phyloP scores from a whole-genome alignment of 768 basidiomycete genomes.

The Rhizopogon vinicolor region DNA sequence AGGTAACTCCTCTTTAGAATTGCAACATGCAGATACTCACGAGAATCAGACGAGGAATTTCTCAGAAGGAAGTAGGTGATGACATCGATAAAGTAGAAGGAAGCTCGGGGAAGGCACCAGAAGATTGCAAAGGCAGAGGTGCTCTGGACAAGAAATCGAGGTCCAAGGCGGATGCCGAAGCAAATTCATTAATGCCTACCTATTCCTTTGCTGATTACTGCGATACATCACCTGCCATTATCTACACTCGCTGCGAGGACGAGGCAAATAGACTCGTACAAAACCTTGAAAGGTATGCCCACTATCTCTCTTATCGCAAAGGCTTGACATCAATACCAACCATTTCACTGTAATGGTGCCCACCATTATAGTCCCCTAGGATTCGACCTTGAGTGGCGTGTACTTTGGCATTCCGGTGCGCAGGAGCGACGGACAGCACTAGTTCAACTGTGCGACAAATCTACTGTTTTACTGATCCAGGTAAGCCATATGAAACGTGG shows the following conservation, averaged over 20 bases:
- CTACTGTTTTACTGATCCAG: conserved; percentile 43
- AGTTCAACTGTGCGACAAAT: conserved; percentile 41
- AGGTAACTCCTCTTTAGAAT: neutral
- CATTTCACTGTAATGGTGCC: neutral
- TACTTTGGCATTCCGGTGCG: conserved; percentile 26
- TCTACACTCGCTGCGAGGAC: conserved; percentile 36
- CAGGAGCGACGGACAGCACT: conserved; percentile 35
- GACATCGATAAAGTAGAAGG: neutral
- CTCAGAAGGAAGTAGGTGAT: neutral
- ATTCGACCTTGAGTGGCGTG: conserved; percentile 49
- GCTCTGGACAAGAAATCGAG: conserved; percentile 6
- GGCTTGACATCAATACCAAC: neutral
- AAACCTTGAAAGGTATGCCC: conserved; percentile 31
- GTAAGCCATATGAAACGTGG: conserved; percentile 43
- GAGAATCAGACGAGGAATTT: neutral
- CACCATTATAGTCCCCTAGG: conserved; percentile 36
- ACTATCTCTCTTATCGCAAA: neutral
- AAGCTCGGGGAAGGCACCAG: neutral
- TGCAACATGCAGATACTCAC: neutral
- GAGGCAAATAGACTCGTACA: conserved; percentile 37
- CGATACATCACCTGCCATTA: conserved; percentile 24
- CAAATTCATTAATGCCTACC: conserved; percentile 16
- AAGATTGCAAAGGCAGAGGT: neutral
- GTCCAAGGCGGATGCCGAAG: neutral
- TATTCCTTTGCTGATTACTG: conserved; percentile 36